phyloP scores from a whole-genome alignment of 2,329 filamentous ascomycete species.

The Nannizziopsis arthrosporioides region DNA sequence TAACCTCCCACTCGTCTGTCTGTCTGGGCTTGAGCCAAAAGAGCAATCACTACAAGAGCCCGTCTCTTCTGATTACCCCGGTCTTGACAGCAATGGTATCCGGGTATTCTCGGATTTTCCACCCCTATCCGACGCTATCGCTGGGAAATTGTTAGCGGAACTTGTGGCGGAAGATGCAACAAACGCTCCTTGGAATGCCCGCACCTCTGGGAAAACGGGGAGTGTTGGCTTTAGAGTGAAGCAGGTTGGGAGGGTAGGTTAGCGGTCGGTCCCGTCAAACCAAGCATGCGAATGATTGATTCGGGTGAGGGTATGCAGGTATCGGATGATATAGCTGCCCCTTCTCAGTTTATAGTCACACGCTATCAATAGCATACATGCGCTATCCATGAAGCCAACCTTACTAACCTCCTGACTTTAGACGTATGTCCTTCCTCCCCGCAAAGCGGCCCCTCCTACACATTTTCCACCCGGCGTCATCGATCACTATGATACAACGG shows the following conservation, averaged over 20 bases:
- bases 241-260: slow-evolving; percentile 68
- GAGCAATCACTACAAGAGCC: neutral
- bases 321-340: too few species aligned
- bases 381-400: neutral
- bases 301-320: too few species aligned
- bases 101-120: slow-evolving; percentile 61
- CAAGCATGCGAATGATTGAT: neutral
- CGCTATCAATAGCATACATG: neutral
- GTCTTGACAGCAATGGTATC: slow-evolving; percentile 45
- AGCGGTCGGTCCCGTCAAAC: slow-evolving; percentile 20
- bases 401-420: slow-evolving; percentile 14
- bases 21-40: slow-evolving; percentile 58
- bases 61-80: slow-evolving; percentile 22
- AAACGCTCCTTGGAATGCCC: slow-evolving; percentile 54
- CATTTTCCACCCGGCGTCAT: slow-evolving; percentile 39
- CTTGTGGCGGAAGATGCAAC: slow-evolving; percentile 56
- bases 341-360: too few species aligned
- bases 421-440: slow-evolving; percentile 48
- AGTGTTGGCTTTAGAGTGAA: slow-evolving; percentile 54
- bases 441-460: slow-evolving; percentile 51
- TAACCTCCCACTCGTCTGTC: slow-evolving; percentile 71
- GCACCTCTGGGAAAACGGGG: slow-evolving; percentile 41
- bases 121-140: slow-evolving; percentile 52
- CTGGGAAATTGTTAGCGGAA: slow-evolving; percentile 52
- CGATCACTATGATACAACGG: slow-evolving; percentile 35